Base-by-base conservation (phyloP, 305 asterid species). In the Rubia balearica region DNA sequence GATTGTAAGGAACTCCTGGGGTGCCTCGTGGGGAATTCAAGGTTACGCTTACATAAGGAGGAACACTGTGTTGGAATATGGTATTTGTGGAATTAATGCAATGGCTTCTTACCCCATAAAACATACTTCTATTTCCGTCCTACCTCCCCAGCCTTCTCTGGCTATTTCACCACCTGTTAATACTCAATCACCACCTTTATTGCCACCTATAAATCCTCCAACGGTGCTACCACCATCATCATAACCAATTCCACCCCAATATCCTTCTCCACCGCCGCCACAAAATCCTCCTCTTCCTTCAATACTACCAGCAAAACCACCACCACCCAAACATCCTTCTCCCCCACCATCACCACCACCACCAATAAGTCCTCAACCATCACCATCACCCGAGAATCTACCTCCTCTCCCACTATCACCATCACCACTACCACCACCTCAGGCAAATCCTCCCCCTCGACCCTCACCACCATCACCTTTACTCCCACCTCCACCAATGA, bases 1-100 rank as follows among this genome's bases (percentile, higher is more conserved):
- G 84, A 74, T 80, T 24, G 38, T 77, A 6, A 80, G 71, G 75
- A 80, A 77, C 19, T 72, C 77, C n/a, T 77, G 82, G 84, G 82
- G 81, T 12, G 51, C 51, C 27, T 61, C 63, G 42, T 80, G 82
- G 84, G 84, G 82, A 24, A 17, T 80, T 61, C 63, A 70, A 27
- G 81, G 84, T 22, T 77, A 74, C 74, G 65, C 17, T 21, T 80
- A 74, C 24, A 71, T 80, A 24, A 71, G 68, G 55, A 73, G 81
- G 62, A 71, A 76, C 41, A 67, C 68, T 46, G 14, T 38, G 40
- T 62, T 66, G 66, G 63, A 67, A 22, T 66, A 74, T 74, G 81
- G 81, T 46, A 79, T 74, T 36, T 80, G 83, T 71, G 81, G 55
- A 38, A 80, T 80, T 36, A 73, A 80, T 74, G 69, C 83, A 22